Percentiles rank a stretch among this genome's conserved stretches.
phyloP scores from a whole-genome alignment of 106 monocot genomes.

The Iris macrosiphon region DNA sequence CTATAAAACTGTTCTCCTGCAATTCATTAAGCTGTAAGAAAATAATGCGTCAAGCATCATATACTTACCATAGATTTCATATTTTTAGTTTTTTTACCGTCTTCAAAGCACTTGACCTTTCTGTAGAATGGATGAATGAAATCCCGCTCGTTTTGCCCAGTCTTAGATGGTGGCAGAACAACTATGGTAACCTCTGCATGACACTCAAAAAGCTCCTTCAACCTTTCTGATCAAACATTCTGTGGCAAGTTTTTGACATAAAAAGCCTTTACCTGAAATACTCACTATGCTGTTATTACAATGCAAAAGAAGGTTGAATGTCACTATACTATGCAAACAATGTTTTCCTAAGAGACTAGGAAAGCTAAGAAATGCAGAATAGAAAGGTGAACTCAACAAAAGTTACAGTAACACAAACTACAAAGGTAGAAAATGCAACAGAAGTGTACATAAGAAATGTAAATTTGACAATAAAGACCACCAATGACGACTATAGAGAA shows the following conservation, averaged over 20 bases:
- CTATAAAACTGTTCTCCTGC: not conserved
- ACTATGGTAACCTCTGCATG: conserved; percentile 95
- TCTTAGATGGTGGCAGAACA: conserved; percentile 77
- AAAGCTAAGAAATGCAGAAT: no score
- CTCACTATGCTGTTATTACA: not conserved
- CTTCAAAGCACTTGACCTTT: conserved; percentile 92
- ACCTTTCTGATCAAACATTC: conserved; percentile 55
- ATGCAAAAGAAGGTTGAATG: not conserved
- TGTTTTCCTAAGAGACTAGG: no score
- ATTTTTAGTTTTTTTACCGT: conserved; percentile 79
- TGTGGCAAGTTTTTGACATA: conserved; percentile 95
- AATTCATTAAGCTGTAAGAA: no score
- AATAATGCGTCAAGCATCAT: not conserved
- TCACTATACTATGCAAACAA: no score
- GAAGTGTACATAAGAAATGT: no score
- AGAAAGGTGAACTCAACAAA: no score
- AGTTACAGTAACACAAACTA: no score
- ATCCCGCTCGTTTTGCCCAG: conserved; percentile 75
- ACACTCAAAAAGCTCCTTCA: conserved; percentile 78
- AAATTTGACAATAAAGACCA: no score
- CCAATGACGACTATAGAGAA: no score
- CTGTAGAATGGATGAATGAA: conserved; percentile 98
- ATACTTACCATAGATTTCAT: conserved; percentile 81
- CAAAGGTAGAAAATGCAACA: no score
- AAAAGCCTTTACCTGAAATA: conserved; percentile 84